Evolutionary conservation across 73 alveolate species (phyloP).

Genomic region (Symbiodinium pilosum): DNA sequence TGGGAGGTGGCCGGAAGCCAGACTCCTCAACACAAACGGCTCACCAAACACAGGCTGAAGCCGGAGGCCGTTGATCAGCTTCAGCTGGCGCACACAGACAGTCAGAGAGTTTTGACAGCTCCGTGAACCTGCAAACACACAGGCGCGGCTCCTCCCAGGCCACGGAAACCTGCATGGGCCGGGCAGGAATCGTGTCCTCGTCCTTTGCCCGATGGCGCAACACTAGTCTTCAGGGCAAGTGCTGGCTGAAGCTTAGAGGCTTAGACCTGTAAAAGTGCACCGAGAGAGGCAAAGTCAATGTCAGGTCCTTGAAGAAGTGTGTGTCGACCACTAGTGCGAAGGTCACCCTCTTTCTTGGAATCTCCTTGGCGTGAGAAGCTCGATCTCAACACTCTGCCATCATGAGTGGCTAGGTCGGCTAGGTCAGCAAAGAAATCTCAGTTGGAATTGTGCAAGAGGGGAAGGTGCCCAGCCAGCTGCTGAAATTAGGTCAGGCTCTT

Average conservation of each 20-base stretch:
- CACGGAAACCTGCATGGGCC: conserved; percentile 9
- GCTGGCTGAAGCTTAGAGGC: too few species aligned
- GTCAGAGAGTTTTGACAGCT: too few species aligned
- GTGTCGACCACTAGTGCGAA: background rate
- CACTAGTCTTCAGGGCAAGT: too few species aligned
- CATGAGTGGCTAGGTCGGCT: too few species aligned
- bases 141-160: background rate
- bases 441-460: too few species aligned
- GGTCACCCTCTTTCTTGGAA: background rate
- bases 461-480: background rate
- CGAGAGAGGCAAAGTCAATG: background rate
- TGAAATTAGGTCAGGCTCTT: background rate
- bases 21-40: background rate
- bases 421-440: background rate
- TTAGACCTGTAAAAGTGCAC: background rate
- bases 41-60: background rate
- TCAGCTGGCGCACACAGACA: too few species aligned
- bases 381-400: background rate
- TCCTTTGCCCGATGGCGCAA: background rate
- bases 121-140: too few species aligned
- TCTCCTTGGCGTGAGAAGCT: background rate
- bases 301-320: background rate
- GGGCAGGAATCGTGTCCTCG: background rate
- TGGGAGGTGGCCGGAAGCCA: background rate
- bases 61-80: too few species aligned